These are phyloP conservation scores for Metrosideros polymorpha DNA, from an alignment of 441 rosid genomes.

Conservation along the genomic window DNA sequence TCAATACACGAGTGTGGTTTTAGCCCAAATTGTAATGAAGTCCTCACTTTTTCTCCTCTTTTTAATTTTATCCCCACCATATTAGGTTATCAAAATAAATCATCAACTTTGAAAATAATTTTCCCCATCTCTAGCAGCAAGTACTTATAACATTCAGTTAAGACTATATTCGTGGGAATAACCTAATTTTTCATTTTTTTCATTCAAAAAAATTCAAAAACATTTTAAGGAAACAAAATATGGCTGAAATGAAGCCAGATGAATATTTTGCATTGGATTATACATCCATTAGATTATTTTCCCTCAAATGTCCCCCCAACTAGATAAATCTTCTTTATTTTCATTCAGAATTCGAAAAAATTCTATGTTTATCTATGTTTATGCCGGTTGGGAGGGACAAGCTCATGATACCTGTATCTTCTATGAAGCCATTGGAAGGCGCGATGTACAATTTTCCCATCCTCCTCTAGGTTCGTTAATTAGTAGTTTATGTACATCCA, in stretches of 20 bases:
- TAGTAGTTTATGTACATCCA: too few relatives aligned
- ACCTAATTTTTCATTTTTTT: not conserved
- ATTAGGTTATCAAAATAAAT: not conserved
- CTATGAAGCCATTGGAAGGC: too few relatives aligned
- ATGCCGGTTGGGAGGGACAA: too few relatives aligned
- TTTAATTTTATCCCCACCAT: not conserved
- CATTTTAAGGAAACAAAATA: not conserved
- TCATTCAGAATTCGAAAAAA: too few relatives aligned
- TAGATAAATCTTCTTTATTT: too few relatives aligned
- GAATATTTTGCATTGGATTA: not conserved
- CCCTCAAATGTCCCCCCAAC: not conserved
- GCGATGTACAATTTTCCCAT: too few relatives aligned
- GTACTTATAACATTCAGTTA: not conserved
- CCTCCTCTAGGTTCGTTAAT: too few relatives aligned
- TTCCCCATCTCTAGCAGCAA: not conserved
- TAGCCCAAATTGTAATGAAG: not conserved
- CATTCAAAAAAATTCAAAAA: not conserved
- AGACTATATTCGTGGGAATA: not conserved
- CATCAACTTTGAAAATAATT: not conserved
- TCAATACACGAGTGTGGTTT: not conserved
- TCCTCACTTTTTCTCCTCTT: not conserved
- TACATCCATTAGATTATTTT: not conserved
- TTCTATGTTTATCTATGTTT: too few relatives aligned
- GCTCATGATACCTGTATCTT: too few relatives aligned
- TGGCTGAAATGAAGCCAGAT: not conserved